Base-by-base conservation (phyloP, 495 filamentous ascomycete genomes). In the Penicillium cataractarum region DNA sequence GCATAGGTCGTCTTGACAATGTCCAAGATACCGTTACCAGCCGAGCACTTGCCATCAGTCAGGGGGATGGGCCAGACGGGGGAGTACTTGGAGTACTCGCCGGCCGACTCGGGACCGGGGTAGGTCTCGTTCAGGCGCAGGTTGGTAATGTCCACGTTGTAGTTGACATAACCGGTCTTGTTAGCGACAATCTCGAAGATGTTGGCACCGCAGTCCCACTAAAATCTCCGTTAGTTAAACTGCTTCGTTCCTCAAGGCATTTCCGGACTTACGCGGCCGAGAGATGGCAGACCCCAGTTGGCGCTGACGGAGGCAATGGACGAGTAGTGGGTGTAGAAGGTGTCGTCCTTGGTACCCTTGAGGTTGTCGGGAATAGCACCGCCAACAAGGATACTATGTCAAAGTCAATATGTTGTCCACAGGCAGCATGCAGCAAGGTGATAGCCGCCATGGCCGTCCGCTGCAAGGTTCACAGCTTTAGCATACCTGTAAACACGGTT, bases 291-390 rank as follows among this genome's bases (percentile, higher is more conserved):
- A 17, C 74, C 84, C 86, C 86, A 90, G 78, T 92, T 92, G 3
- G 84, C 85, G 22, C 82, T 76, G 10, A 87, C 80, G n/a, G 87
- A 87, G 29, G 89, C 77, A 65, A 92, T 82, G 63, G 82, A 80
- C 52, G 83, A 88, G 81, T 90, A 92, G 78, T 91, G 88, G 67
- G 85, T 86, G 78, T 92, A 92, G 81, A 85, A 91, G 54, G 78
- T 84, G 69, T 80, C 66, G 69, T 92, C 90, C 12, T 75, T 82
- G 15, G 86, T 88, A 32, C 87, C 87, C 46, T 80, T 72, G n/a
- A 87, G 80, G 40, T 78, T 21, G 4, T 78, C 57, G 22, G 87
- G 86, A 31, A 92, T 74, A 32, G 85, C 86, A 63, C 83, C 87
- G 17, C 89, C 89, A 19, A 92, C 76, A 3, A 91, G 78, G 62